Evolutionary conservation across 2,329 filamentous ascomycete species (phyloP).

Genomic region (Colletotrichum tamarilloi): DNA sequence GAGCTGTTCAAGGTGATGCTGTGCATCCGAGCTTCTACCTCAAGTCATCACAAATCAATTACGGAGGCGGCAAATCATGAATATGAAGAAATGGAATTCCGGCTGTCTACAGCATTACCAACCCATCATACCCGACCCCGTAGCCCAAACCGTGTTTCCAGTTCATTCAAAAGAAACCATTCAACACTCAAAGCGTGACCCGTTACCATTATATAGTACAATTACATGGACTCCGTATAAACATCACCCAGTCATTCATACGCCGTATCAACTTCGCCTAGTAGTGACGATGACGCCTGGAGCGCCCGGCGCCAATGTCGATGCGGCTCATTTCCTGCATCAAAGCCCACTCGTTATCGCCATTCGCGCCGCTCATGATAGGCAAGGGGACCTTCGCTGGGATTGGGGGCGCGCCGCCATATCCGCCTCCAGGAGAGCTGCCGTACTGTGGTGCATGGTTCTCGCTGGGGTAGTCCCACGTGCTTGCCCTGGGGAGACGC

Average conservation of each 20-base stretch:
- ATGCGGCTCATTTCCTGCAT: slow-evolving; percentile 78
- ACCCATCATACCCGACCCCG: background rate
- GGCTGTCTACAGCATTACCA: slow-evolving; percentile 26
- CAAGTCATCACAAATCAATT: background rate
- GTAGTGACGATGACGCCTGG: slow-evolving; percentile 61
- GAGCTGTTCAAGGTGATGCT: too few species aligned
- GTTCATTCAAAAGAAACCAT: background rate
- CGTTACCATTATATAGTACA: slow-evolving; percentile 22
- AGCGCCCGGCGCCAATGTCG: slow-evolving; percentile 71
- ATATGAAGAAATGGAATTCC: slow-evolving; percentile 5
- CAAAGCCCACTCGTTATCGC: slow-evolving; percentile 66
- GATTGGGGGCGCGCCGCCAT: slow-evolving; percentile 62
- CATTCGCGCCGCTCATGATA: slow-evolving; percentile 55
- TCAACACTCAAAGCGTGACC: slow-evolving; percentile 7
- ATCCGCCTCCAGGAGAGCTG: slow-evolving; percentile 39
- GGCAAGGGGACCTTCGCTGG: slow-evolving; percentile 76
- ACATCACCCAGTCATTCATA: slow-evolving; percentile 4
- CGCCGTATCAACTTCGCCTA: slow-evolving; percentile 38
- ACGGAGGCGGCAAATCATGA: too few species aligned
- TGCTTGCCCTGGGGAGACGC: slow-evolving; percentile 56
- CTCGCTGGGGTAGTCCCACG: slow-evolving; percentile 65
- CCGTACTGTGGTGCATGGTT: slow-evolving; percentile 58
- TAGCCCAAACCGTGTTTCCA: slow-evolving; percentile 16
- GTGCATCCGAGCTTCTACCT: background rate
- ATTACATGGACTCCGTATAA: background rate